Conservation (phyloP, 192 early-diverging fungal species). For the Umbelopsis vinacea region DNA sequence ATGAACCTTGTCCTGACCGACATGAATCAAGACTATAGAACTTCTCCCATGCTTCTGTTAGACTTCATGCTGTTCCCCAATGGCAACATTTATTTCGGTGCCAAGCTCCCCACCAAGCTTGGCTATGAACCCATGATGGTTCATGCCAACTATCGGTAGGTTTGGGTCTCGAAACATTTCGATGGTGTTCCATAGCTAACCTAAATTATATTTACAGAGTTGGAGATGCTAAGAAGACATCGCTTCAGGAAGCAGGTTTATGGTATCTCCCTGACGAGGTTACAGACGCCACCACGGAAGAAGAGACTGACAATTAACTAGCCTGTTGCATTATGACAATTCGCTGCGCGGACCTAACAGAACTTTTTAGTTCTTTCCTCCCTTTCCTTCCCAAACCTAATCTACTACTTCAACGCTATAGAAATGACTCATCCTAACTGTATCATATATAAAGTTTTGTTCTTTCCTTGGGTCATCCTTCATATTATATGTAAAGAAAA, state of each 20-base stretch:
- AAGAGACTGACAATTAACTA: too few species aligned
- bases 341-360: too few species aligned
- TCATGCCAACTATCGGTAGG: slow-evolving; percentile 33
- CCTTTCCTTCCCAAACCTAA: too few species aligned
- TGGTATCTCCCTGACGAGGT: background rate
- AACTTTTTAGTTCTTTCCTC: too few species aligned
- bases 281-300: too few species aligned
- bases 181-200: background rate
- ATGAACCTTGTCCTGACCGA: slow-evolving; percentile 28
- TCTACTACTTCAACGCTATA: too few species aligned
- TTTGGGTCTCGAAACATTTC: background rate
- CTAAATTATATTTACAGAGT: slow-evolving; percentile 9
- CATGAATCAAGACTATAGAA: slow-evolving; percentile 22
- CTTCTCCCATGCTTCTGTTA: slow-evolving; percentile 17
- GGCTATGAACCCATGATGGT: slow-evolving; percentile 31
- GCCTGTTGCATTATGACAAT: too few species aligned
- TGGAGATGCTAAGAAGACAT: slow-evolving; percentile 26
- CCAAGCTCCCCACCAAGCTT: slow-evolving; percentile 13
- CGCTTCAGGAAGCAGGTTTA: background rate
- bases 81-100: slow-evolving; percentile 25
- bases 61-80: slow-evolving; percentile 37
- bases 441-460: too few species aligned
- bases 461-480: too few species aligned
- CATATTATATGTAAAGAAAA: too few species aligned
- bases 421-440: too few species aligned